Conservation (phyloP, 2,329 filamentous ascomycete genomes). For the Nemania serpens region DNA sequence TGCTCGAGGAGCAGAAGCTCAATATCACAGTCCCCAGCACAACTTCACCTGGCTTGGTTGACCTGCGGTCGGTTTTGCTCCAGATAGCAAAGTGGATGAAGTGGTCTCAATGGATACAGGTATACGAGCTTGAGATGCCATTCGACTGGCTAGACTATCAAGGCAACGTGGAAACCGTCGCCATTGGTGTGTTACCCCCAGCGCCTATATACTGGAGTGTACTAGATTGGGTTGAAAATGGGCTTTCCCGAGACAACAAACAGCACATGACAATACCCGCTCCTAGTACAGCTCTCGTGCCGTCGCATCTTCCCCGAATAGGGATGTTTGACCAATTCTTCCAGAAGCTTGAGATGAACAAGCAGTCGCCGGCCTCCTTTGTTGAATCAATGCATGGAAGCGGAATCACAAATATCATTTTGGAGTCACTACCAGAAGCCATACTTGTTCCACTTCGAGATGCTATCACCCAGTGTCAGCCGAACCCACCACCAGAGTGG, state of each 20-base stretch:
- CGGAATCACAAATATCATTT: conserved; percentile 66
- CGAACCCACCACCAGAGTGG: conserved; percentile 81
- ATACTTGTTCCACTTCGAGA: conserved; percentile 82
- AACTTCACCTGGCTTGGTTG: conserved; percentile 49
- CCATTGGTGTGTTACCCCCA: conserved; percentile 25
- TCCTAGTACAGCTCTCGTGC: conserved; percentile 28
- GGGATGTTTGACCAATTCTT: conserved; percentile 73
- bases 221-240: conserved; percentile 59
- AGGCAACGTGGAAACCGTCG: conserved; percentile 6
- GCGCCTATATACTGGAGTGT: conserved; percentile 45
- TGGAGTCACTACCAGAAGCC: conserved; percentile 85
- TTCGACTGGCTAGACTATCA: conserved; percentile 44
- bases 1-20: conserved; percentile 89
- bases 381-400: conserved; percentile 76
- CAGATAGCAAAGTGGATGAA: conserved; percentile 84
- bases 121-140: conserved; percentile 60
- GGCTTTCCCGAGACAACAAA: conserved; percentile 43
- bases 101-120: conserved; percentile 59
- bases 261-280: conserved; percentile 28
- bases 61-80: conserved; percentile 73
- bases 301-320: conserved; percentile 65
- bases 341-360: conserved; percentile 55
- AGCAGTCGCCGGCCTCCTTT: conserved; percentile 59
- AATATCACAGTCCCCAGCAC: conserved; percentile 60
- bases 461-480: conserved; percentile 81